Percentiles rank a stretch among this genome's conserved stretches.
phyloP scores from a whole-genome alignment of 2,329 filamentous ascomycete species.

The Neofusicoccum kwambonambiense region DNA sequence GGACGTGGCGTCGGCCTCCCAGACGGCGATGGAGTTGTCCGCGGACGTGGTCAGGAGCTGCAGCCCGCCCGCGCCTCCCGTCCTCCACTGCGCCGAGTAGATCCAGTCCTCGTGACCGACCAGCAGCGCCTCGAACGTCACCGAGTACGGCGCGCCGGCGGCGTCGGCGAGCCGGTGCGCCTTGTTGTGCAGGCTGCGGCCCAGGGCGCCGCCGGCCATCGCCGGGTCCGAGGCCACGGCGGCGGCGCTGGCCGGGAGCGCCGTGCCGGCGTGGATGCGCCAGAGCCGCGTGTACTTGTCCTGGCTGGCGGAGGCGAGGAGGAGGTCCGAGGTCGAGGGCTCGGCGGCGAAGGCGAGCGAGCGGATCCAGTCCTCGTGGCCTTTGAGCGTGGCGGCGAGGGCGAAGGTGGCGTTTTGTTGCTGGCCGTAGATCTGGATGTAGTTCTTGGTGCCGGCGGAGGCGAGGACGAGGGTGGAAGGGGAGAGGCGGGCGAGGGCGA shows the following conservation, averaged over 20 bases:
- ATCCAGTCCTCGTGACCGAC: slow-evolving; percentile 99
- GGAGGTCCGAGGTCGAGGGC: slow-evolving; percentile 60
- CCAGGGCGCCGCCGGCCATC: slow-evolving; percentile 49
- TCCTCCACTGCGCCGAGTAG: slow-evolving; percentile 80
- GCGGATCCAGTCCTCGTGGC: slow-evolving; percentile 93
- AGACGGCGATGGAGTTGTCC: slow-evolving; percentile 91
- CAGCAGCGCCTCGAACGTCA: slow-evolving; percentile 91
- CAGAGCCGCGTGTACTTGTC: slow-evolving; percentile 96
- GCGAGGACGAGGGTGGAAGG: slow-evolving; percentile 66
- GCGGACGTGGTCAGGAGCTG: slow-evolving; percentile 87
- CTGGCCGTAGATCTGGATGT: slow-evolving; percentile 76
- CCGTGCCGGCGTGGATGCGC: slow-evolving; percentile 73
- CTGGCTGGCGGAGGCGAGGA: slow-evolving; percentile 91
- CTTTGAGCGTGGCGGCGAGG: slow-evolving; percentile 73
- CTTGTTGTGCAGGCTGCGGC: slow-evolving; percentile 83
- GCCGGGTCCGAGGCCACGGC: slow-evolving; percentile 53
- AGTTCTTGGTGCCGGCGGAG: slow-evolving; percentile 78
- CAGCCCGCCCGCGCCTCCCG: slow-evolving; percentile 36
- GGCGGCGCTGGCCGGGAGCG: slow-evolving; percentile 58
- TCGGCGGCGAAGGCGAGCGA: slow-evolving; percentile 71
- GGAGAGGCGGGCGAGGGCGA: slow-evolving; percentile 66
- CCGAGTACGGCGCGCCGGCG: slow-evolving; percentile 63
- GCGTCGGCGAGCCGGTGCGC: slow-evolving; percentile 68
- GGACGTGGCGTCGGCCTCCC: slow-evolving; percentile 79
- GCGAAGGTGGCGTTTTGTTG: slow-evolving; percentile 56